Base-by-base conservation (phyloP, 2,329 filamentous ascomycete genomes). In the Colletotrichum sp. region DNA sequence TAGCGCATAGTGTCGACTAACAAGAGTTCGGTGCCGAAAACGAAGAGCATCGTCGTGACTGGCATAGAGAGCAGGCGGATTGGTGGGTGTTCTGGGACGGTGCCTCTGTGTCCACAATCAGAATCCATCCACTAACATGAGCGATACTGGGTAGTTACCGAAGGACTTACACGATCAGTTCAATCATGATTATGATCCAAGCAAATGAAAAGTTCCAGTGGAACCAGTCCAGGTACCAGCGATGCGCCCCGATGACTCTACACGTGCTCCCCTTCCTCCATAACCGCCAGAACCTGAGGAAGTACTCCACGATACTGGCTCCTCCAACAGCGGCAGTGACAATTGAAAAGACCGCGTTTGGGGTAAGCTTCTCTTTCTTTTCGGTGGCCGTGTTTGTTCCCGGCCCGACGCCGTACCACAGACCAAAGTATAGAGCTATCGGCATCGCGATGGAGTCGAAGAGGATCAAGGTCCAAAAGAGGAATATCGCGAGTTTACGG, bases 391-490 rank as follows among this genome's bases (percentile, higher is more conserved):
- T 77, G 55, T 77, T 75, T 8, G 85, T 80, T 3, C 77, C 80
- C 0, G 80, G 80, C 2, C 80, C 80, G n/a, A 80, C 79, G 77
- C 86, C 87, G 78, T 92, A 92, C 89, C 90, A 92, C 49, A 93
- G 84, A 65, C 88, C 86, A 84, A 90, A 93, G 83, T 93, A 93
- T 3, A 93, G 85, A 5, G 86, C 88, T 75, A 93, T 86, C 21
- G 91, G 91, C 83, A 92, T 89, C 72, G 85, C 88, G 75, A 92
- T 85, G 67, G 88, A 90, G 83, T 93, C 91, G 74, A 92, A 79
- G 26, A 92, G 80, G 72, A 92, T 91, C 55, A 93, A 81, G 1
- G 84, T 84, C 91, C 91, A 93, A 84, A 93, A 93, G 77, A 90
- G 83, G 49, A 87, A 84, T 77, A 93, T 92, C 39, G 87, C 85